A percentile compares a stretch with the other conserved stretches of the same genome.
These are phyloP conservation scores for Suillus tomentosus DNA, from an alignment of 768 basidiomycete genomes.

Conservation along the genomic window DNA sequence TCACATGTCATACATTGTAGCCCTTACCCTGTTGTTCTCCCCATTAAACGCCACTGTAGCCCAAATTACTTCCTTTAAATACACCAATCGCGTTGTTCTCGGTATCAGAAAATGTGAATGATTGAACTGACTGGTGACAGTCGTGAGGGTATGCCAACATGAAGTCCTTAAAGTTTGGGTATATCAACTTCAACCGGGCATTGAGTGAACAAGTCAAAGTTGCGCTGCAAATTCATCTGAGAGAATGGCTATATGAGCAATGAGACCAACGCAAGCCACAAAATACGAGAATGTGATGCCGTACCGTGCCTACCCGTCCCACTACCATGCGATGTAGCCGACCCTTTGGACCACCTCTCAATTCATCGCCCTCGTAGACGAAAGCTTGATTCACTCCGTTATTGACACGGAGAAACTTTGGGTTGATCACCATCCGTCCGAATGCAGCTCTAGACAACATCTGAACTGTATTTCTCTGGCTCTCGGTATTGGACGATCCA, in stretches of 20 bases:
- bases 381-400: slow-evolving; percentile 49
- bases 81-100: neutral
- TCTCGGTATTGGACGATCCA: slow-evolving; percentile 41
- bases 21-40: neutral
- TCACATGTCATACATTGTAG: slow-evolving; percentile 6
- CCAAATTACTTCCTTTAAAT: neutral
- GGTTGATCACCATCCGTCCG: slow-evolving; percentile 63
- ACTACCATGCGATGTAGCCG: slow-evolving; percentile 60
- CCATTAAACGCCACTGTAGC: slow-evolving; percentile 2
- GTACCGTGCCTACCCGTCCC: slow-evolving; percentile 51
- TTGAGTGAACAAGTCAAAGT: slow-evolving; percentile 67
- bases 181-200: slow-evolving; percentile 3
- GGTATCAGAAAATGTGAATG: neutral
- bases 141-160: neutral
- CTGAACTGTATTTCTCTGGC: slow-evolving; percentile 48
- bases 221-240: slow-evolving; percentile 56
- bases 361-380: slow-evolving; percentile 73
- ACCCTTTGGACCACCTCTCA: slow-evolving; percentile 59
- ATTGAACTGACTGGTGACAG: neutral
- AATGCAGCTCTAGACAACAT: slow-evolving; percentile 55
- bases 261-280: neutral
- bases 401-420: slow-evolving; percentile 42
- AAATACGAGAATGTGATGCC: slow-evolving; percentile 24
- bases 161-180: slow-evolving; percentile 1
- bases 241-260: slow-evolving; percentile 41